phyloP scores from a whole-genome alignment of 2,329 filamentous ascomycete genomes.

The Talaromyces atroroseus region DNA sequence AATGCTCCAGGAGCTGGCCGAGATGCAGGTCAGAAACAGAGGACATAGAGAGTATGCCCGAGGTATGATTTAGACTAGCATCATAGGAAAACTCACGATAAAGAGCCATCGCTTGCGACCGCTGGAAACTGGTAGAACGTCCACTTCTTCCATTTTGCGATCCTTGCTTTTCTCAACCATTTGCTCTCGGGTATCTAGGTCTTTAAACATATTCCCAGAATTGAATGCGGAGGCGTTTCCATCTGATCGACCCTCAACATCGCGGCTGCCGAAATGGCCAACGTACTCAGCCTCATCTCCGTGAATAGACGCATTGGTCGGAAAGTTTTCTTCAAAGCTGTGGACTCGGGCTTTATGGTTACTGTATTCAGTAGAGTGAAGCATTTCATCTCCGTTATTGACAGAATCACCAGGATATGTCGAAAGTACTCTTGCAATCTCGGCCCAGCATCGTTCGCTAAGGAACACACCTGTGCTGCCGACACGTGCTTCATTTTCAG shows the following conservation, averaged over 20 bases:
- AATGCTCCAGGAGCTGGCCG: too few relatives aligned
- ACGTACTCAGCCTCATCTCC: slow-evolving; percentile 68
- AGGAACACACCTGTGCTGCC: slow-evolving; percentile 92
- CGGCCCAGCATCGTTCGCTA: slow-evolving; percentile 92
- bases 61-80: too few relatives aligned
- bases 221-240: slow-evolving; percentile 87
- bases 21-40: too few relatives aligned
- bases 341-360: too few relatives aligned
- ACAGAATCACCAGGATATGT: slow-evolving; percentile 56
- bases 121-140: slow-evolving; percentile 69
- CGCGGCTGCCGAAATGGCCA: slow-evolving; percentile 70
- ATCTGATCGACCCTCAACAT: slow-evolving; percentile 81
- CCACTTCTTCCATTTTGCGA: slow-evolving; percentile 82
- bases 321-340: slow-evolving; percentile 41
- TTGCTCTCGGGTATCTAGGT: slow-evolving; percentile 86
- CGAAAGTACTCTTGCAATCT: slow-evolving; percentile 63
- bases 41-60: too few relatives aligned
- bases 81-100: too few relatives aligned
- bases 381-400: slow-evolving; percentile 54
- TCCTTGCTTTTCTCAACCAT: slow-evolving; percentile 95
- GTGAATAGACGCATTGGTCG: slow-evolving; percentile 57
- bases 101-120: slow-evolving; percentile 89
- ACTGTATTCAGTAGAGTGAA: too few relatives aligned
- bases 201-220: slow-evolving; percentile 95
- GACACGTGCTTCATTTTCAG: slow-evolving; percentile 80